A percentile compares a stretch with the other conserved stretches of the same genome.
These are phyloP conservation scores for Gaultheria prostrata DNA, from an alignment of 148 eudicot genomes.

Conservation along the genomic window DNA sequence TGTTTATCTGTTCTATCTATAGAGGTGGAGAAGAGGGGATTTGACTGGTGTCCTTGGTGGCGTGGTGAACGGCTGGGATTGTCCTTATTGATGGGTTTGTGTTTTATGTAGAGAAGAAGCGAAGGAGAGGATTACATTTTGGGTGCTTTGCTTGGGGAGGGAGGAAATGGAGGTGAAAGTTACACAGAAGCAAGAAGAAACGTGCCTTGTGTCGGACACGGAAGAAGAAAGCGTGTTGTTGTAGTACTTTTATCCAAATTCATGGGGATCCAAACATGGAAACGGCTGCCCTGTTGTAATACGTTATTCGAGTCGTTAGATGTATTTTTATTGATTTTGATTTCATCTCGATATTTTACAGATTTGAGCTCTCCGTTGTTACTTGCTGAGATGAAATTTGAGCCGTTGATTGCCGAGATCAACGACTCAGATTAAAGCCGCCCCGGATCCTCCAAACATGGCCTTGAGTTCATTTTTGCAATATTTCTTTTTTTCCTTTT, in stretches of 20 bases:
- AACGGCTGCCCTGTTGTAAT: too few species aligned
- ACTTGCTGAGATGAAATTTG: too few species aligned
- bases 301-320: too few species aligned
- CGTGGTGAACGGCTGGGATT: not conserved
- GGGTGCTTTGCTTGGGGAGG: not conserved
- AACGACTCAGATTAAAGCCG: too few species aligned
- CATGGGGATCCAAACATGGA: too few species aligned
- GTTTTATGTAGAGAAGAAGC: not conserved
- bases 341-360: too few species aligned
- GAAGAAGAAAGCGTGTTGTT: slow-evolving; percentile 10
- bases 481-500: too few species aligned
- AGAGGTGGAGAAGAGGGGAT: not conserved
- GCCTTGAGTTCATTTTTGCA: not conserved
- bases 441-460: too few species aligned
- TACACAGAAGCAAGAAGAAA: slow-evolving; percentile 14
- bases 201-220: slow-evolving; percentile 18
- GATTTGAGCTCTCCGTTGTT: too few species aligned
- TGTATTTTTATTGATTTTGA: too few species aligned
- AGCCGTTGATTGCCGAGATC: too few species aligned
- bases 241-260: too few species aligned
- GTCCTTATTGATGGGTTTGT: not conserved
- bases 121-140: not conserved
- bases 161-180: not conserved
- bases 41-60: not conserved
- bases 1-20: not conserved